phyloP scores from a whole-genome alignment of 192 early-diverging fungal species.

The Geranomyces michiganensis region DNA sequence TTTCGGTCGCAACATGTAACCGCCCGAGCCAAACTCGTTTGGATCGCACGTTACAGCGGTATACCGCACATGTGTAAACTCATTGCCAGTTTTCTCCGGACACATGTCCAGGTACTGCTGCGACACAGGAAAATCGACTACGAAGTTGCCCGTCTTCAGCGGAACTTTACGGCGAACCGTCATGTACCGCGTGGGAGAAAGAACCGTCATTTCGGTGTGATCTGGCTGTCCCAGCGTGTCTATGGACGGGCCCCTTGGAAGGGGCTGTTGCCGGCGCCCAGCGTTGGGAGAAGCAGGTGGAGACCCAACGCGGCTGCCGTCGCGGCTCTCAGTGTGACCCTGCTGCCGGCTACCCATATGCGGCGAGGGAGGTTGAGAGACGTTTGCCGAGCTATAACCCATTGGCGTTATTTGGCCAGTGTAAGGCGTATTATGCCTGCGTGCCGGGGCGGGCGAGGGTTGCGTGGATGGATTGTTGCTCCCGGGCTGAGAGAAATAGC shows the following conservation, averaged over 20 bases:
- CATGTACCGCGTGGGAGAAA: background rate
- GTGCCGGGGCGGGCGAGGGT: background rate
- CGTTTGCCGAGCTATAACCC: background rate
- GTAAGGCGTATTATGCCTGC: background rate
- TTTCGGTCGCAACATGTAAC: conserved; percentile 68
- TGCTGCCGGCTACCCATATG: background rate
- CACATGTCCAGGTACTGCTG: conserved; percentile 35
- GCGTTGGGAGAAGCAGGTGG: background rate
- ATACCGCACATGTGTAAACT: conserved; percentile 66
- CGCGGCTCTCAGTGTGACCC: background rate
- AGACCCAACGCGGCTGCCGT: background rate
- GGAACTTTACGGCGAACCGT: conserved; percentile 33
- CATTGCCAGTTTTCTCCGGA: conserved; percentile 22
- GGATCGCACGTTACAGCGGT: conserved; percentile 88
- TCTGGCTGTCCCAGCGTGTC: conserved; percentile 1
- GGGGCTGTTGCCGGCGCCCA: background rate
- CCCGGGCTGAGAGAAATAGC: background rate
- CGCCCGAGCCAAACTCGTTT: conserved; percentile 69
- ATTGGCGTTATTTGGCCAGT: background rate
- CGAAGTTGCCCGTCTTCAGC: conserved; percentile 48
- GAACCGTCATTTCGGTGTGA: background rate
- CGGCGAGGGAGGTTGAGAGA: conserved; percentile 19
- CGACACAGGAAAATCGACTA: conserved; percentile 52
- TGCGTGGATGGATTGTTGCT: background rate
- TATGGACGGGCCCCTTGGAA: background rate